A percentile compares a stretch with the other conserved stretches of the same genome.
Evolutionary conservation across 2,329 filamentous ascomycete species (phyloP).

Genomic region (Aureobasidium lini): DNA sequence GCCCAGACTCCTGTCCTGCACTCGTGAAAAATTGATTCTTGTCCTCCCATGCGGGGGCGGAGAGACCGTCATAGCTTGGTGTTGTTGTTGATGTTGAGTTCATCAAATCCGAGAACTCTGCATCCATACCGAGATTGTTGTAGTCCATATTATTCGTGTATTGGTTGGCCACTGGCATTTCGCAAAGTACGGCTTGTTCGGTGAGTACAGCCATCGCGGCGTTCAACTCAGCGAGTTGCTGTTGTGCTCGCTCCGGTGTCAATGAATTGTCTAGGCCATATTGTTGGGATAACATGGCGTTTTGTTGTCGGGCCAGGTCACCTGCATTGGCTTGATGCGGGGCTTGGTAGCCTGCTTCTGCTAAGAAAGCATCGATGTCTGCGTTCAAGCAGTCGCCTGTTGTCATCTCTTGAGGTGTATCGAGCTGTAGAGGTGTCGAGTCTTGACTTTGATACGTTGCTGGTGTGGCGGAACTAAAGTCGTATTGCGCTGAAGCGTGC

Average conservation of each 20-base stretch:
- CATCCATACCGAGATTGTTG: background rate
- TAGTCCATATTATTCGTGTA: background rate
- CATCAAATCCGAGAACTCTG: background rate
- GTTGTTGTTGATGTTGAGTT: background rate
- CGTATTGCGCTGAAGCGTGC: background rate
- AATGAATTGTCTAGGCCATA: background rate
- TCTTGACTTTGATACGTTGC: background rate
- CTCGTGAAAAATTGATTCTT: background rate
- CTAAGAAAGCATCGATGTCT: background rate
- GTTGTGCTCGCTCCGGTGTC: slow-evolving; percentile 1
- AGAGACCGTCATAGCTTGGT: background rate
- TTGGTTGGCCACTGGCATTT: background rate
- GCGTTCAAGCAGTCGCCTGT: background rate
- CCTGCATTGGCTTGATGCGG: background rate
- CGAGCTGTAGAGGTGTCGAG: background rate
- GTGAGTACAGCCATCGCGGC: slow-evolving; percentile 2
- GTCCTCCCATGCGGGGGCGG: background rate
- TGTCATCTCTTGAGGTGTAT: background rate
- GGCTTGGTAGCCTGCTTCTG: background rate
- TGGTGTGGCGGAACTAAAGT: background rate
- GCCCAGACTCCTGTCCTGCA: background rate
- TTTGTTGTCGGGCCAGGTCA: slow-evolving; percentile 1
- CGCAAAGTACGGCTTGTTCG: background rate
- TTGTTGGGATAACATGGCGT: background rate
- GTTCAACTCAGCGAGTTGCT: slow-evolving; percentile 3